These are phyloP conservation scores for Calonectria pseudoreteaudii DNA, from an alignment of 2,329 filamentous ascomycete genomes.

Conservation along the genomic window DNA sequence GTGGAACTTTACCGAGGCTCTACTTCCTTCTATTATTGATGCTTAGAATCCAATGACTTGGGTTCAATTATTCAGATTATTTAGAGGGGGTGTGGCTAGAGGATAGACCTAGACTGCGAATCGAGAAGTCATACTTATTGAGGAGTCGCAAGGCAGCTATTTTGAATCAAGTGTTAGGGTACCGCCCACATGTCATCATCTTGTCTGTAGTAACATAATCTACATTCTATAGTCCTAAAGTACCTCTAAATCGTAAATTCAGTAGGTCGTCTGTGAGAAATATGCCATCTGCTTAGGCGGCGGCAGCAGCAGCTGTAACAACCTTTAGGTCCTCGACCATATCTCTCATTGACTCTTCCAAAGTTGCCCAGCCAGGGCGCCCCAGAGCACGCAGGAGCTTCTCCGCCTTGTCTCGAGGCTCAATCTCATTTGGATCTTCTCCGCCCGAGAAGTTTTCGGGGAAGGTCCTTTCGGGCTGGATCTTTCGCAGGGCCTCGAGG, in stretches of 20 bases:
- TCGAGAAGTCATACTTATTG: too few species aligned
- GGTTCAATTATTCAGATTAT: too few species aligned
- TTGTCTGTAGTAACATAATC: too few species aligned
- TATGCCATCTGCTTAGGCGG: not conserved
- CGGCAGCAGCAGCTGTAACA: not conserved
- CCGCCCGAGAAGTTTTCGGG: conserved; percentile 39
- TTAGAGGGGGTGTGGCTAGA: too few species aligned
- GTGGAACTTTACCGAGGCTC: too few species aligned
- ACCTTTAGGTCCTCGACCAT: not conserved
- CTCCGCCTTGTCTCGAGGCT: conserved; percentile 12
- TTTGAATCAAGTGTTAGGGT: too few species aligned
- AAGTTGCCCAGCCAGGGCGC: not conserved
- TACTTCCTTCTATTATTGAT: not conserved
- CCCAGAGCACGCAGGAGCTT: conserved; percentile 5
- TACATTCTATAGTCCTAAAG: too few species aligned
- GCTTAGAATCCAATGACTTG: too few species aligned
- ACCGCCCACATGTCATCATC: too few species aligned
- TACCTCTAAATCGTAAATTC: too few species aligned
- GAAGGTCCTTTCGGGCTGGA: conserved; percentile 33
- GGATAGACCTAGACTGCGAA: too few species aligned
- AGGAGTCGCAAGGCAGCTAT: too few species aligned
- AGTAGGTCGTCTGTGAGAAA: not conserved
- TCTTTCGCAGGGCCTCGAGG: conserved; percentile 40
- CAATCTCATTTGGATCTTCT: conserved; percentile 16
- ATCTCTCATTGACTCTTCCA: conserved; percentile 5